Base-by-base conservation (phyloP, 257 asterid genomes). In the Jasminum sambac region DNA sequence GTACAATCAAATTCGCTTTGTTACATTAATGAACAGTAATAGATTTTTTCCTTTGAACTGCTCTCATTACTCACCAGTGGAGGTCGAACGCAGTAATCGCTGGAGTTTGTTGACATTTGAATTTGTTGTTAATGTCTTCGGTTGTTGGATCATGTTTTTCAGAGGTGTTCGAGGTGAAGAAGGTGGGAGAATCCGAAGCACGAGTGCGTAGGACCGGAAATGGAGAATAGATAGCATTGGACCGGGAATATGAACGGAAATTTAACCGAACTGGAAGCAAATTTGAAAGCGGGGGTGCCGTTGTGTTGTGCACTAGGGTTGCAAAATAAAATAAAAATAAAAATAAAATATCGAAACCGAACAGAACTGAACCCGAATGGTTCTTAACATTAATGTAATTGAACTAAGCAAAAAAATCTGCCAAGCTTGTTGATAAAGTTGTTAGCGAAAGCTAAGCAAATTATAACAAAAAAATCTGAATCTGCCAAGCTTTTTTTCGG, bases 21-120 rank as follows among this genome's bases (percentile, higher is more conserved):
- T 67, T 41, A 11, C 30, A 37, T 5, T 23, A 57, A 21, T 23
- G 46, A 61, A 63, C 26, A 6, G 12, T 26, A 17, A 24, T 72
- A 48, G 0, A 40, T 48, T 37, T 19, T 43, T 39, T 24, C 25
- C 1, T 17, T 48, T 48, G 0, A 48, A 48, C 17, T 48, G 24
- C 37, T 23, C 1, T 17, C 10, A 60, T 5, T n/a, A 69, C 72
- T 76, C 79, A 86, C 95, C 69, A 71, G 77, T 50, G 68, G 87
- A 50, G 57, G 68, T 74, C 1, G 95, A 84, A 76, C 73, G 84
- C 60, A 86, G 3, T 37, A 83, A 42, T 46, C 78, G 82, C 68
- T 82, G 96, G 9, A 88, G 37, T 79, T 81, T 68, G 64, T 74
- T 71, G 40, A 80, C 69, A 41, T 63, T 80, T 37, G 81, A 57